Percentiles rank a stretch among this genome's conserved stretches.
Evolutionary conservation across 345 rosid genomes (phyloP).

Genomic region (Pistacia atlantica): DNA sequence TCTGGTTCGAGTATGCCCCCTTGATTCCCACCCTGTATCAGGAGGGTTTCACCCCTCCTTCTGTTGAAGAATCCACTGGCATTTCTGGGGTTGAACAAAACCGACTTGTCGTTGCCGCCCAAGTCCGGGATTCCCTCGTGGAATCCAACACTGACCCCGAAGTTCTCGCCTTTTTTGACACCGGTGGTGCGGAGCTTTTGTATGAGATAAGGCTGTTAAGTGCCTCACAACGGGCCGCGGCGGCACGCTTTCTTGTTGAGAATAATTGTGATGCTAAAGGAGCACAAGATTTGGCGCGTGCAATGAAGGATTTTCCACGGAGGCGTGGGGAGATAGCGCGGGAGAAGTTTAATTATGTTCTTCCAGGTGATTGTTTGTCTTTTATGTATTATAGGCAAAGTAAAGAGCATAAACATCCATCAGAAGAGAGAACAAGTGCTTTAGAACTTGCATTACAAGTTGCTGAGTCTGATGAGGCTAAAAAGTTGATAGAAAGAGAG

Average conservation of each 20-base stretch:
- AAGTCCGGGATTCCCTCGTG: conserved; percentile 69
- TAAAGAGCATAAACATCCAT: conserved; percentile 57
- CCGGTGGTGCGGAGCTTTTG: conserved; percentile 72
- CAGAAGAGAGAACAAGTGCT: conserved; percentile 47
- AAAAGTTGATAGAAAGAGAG: conserved; percentile 41
- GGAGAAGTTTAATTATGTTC: conserved; percentile 56
- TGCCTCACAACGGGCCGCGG: conserved; percentile 56
- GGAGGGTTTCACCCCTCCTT: conserved; percentile 76
- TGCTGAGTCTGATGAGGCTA: conserved; percentile 72
- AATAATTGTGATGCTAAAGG: conserved; percentile 47
- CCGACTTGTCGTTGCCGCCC: conserved; percentile 70
- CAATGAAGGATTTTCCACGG: conserved; percentile 84
- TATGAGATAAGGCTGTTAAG: conserved; percentile 79
- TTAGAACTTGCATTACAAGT: conserved; percentile 61
- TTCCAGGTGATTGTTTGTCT: conserved; percentile 80
- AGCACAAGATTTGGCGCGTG: conserved; percentile 74
- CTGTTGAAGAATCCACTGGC: conserved; percentile 78
- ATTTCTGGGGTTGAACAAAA: conserved; percentile 87
- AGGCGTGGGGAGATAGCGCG: conserved; percentile 62
- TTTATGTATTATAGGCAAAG: conserved; percentile 78
- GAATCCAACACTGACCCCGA: conserved; percentile 61
- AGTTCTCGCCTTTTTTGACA: conserved; percentile 56
- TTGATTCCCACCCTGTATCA: conserved; percentile 70
- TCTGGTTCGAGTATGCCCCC: conserved; percentile 89
- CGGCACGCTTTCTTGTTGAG: conserved; percentile 52